A percentile compares a stretch with the other conserved stretches of the same genome.
Evolutionary conservation across 805 yeast species (phyloP).

Genomic region (Candida ortonii): DNA sequence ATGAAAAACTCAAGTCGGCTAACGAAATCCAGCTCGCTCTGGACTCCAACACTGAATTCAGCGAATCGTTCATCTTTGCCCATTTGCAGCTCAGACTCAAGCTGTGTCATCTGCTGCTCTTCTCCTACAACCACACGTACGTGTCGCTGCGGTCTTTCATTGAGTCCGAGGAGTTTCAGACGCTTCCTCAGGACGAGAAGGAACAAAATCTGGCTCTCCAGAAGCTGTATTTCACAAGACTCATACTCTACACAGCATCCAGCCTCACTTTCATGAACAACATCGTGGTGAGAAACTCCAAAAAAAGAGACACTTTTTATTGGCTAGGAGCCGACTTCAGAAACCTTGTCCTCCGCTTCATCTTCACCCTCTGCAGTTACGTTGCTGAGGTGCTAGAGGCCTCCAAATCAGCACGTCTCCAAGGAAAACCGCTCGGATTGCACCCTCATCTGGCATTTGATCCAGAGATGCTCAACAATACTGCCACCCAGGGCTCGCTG

Average conservation of each 20-base stretch:
- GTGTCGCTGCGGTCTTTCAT: constrained; percentile 7
- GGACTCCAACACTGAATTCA: constrained; percentile 2
- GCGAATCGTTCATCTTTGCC: constrained; percentile 1
- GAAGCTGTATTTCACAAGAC: constrained; percentile 18
- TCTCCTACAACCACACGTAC: constrained; percentile 21
- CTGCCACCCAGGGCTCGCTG: constrained; percentile 1
- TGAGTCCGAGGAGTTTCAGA: constrained; percentile 13
- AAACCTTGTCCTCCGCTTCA: constrained; percentile 19
- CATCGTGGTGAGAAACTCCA: constrained; percentile 12
- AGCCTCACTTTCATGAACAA: constrained; percentile 21
- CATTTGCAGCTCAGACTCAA: constrained; percentile 16
- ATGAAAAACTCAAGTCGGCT: constrained; percentile 8
- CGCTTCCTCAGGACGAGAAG: constrained; percentile 6
- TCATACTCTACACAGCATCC: constrained; percentile 16
- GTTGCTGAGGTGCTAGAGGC: constrained; percentile 11
- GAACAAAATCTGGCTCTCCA: constrained; percentile 7
- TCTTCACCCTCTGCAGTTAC: constrained; percentile 14
- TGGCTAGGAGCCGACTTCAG: constrained; percentile 26
- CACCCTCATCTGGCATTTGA: constrained; percentile 1
- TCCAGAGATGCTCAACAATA: background rate
- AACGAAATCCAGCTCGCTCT: constrained; percentile 6
- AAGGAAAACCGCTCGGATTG: background rate
- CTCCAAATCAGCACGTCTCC: background rate
- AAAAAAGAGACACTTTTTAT: constrained; percentile 8
- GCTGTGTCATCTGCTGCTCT: constrained; percentile 19